A percentile compares a stretch with the other conserved stretches of the same genome.
These are phyloP conservation scores for Rhododendron ovatum DNA, from an alignment of 148 eudicot species.

Conservation along the genomic window DNA sequence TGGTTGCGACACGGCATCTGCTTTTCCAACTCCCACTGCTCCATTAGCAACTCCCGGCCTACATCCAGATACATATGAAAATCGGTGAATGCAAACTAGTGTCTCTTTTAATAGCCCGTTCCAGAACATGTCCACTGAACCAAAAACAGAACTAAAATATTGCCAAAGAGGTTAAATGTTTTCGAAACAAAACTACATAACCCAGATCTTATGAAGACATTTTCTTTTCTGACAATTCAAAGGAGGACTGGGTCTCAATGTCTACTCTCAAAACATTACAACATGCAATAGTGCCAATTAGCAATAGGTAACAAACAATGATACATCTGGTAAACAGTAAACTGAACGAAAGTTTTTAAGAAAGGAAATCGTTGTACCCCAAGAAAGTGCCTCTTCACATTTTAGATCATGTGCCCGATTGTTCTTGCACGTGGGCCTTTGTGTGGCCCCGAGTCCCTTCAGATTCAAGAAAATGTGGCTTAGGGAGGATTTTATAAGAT, in stretches of 20 bases:
- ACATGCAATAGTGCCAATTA: background rate
- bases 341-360: background rate
- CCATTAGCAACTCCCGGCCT: conserved; percentile 55
- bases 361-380: background rate
- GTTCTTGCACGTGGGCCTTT: background rate
- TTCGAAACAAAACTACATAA: background rate
- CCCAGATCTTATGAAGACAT: background rate
- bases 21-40: conserved; percentile 43
- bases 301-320: background rate
- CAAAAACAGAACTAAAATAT: background rate
- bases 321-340: background rate
- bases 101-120: background rate
- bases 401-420: background rate
- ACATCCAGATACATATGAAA: conserved; percentile 13
- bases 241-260: background rate
- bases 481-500: background rate
- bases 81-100: background rate
- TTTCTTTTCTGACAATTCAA: background rate
- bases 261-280: background rate
- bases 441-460: background rate
- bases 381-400: background rate
- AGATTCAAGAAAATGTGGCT: background rate
- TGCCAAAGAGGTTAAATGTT: background rate
- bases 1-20: conserved; percentile 36
- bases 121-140: background rate